A percentile compares a stretch with the other conserved stretches of the same genome.
Evolutionary conservation across 352 stramenopile genomes (phyloP).

Genomic region (Pythium guiyangense): DNA sequence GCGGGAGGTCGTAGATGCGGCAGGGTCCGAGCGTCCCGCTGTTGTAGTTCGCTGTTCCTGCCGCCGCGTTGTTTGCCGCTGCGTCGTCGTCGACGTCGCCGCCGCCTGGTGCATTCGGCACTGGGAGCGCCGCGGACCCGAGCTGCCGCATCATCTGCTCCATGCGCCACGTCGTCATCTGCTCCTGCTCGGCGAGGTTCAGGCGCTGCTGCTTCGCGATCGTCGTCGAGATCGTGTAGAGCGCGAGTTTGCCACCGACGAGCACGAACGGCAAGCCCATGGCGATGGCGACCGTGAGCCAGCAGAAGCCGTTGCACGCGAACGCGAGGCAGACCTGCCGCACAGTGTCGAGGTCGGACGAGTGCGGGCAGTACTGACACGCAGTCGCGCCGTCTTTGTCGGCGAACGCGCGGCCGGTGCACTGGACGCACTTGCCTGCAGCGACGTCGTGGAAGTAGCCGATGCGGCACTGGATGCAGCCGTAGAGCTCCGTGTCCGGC

Average conservation of each 20-base stretch:
- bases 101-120: background rate
- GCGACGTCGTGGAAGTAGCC: constrained; percentile 54
- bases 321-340: constrained; percentile 40
- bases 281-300: constrained; percentile 53
- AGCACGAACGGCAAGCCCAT: constrained; percentile 44
- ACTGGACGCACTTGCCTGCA: constrained; percentile 32
- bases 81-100: constrained; percentile 10
- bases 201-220: constrained; percentile 33
- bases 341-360: constrained; percentile 36
- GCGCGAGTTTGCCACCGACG: constrained; percentile 46
- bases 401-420: constrained; percentile 39
- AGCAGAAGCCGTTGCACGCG: constrained; percentile 51
- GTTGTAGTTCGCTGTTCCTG: background rate
- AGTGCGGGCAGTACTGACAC: constrained; percentile 62
- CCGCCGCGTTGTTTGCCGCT: background rate
- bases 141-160: constrained; percentile 58
- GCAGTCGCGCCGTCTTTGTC: constrained; percentile 41
- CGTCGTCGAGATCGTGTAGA: constrained; percentile 37
- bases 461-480: constrained; percentile 59
- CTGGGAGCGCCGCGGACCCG: constrained; percentile 10
- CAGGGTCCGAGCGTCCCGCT: constrained; percentile 21
- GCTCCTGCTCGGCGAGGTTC: constrained; percentile 53
- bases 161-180: constrained; percentile 67
- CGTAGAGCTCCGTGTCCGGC: constrained; percentile 24
- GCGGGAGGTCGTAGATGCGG: constrained; percentile 53